A percentile compares a stretch with the other conserved stretches of the same genome.
These are phyloP conservation scores for Zymoseptoria ardabiliae DNA, from an alignment of 2,329 filamentous ascomycete species.

Conservation along the genomic window DNA sequence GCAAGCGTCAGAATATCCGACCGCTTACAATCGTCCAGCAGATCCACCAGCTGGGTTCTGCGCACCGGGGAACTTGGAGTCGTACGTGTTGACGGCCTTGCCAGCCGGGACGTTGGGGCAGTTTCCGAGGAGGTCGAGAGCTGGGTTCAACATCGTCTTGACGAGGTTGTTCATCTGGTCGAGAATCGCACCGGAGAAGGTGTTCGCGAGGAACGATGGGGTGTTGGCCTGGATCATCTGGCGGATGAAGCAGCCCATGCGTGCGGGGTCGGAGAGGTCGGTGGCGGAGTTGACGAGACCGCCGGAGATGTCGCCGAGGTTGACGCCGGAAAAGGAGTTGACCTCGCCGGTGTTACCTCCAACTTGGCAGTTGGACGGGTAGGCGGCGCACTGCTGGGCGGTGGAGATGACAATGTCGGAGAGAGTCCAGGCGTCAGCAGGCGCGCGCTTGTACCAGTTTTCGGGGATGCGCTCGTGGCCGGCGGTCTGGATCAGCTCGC, in stretches of 20 bases:
- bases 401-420: conserved; percentile 20
- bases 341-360: conserved; percentile 22
- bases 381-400: conserved; percentile 20
- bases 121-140: conserved; percentile 6
- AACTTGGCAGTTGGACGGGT: conserved; percentile 19
- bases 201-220: conserved; percentile 15
- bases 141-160: conserved; percentile 9
- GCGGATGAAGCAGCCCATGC: conserved; percentile 20
- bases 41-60: conserved; percentile 2
- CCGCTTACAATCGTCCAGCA: background rate
- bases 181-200: conserved; percentile 15
- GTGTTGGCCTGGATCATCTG: conserved; percentile 20
- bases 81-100: conserved; percentile 9
- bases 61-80: conserved; percentile 12
- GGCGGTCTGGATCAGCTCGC: conserved; percentile 14
- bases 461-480: conserved; percentile 20
- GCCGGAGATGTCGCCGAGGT: conserved; percentile 20
- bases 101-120: conserved; percentile 17
- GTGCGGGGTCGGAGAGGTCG: conserved; percentile 19
- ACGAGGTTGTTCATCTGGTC: conserved; percentile 6
- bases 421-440: conserved; percentile 19
- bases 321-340: conserved; percentile 20
- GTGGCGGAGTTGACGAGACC: conserved; percentile 17
- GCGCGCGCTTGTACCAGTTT: conserved; percentile 23
- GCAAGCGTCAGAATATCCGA: background rate